Evolutionary conservation across 208 protist genomes (phyloP), one percentile per base, ranked within the genome.

Genomic region (Trypanosoma brucei): DNA sequence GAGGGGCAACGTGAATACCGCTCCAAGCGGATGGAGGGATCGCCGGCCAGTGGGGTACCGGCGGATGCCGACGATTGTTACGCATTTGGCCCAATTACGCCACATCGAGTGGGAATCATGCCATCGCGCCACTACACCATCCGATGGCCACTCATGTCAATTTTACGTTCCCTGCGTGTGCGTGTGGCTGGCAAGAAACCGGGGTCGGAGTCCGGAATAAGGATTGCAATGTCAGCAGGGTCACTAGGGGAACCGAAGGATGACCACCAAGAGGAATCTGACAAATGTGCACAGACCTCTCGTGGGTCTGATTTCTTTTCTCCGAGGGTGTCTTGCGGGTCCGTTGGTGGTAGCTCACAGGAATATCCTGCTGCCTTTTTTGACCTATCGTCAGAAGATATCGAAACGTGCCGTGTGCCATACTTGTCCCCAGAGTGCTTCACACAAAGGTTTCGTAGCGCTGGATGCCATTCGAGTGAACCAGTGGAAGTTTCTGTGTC

Each of bases 401-500:
- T 64, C 8, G 55, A 72, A 31, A 54, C 53, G 1, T 63, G 55
- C 35, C 66, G 70, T 1, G 81, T 78, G 58, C 87, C 87, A 36
- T 93, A 93, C 56, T 1, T 91, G 30, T 79, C 87, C 13, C 87
- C 87, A 6, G 69, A 93, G 70, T 63, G 67, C 35, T 93, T 75
- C 75, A n/a, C 42, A 38, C 49, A 30, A 49, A 4, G 61, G 31
- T 30, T 48, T n/a, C 3, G 31, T 13, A 14, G 46, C 13, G 6
- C 2, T 34, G 49, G 42, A 44, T 33, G 35, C 0, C 49, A 0
- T 57, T 35, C 35, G 3, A 14, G 45, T 2, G 55, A 57, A 13
- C 67, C 40, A 48, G 30, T 51, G 3, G 40, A 11, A n/a, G 56
- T 13, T n/a, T 5, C 37, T 54, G 51, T 62, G 33, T 14, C 73